Conservation (phyloP, 1,284 basidiomycete genomes). For the Trichosporon ovoides region DNA sequence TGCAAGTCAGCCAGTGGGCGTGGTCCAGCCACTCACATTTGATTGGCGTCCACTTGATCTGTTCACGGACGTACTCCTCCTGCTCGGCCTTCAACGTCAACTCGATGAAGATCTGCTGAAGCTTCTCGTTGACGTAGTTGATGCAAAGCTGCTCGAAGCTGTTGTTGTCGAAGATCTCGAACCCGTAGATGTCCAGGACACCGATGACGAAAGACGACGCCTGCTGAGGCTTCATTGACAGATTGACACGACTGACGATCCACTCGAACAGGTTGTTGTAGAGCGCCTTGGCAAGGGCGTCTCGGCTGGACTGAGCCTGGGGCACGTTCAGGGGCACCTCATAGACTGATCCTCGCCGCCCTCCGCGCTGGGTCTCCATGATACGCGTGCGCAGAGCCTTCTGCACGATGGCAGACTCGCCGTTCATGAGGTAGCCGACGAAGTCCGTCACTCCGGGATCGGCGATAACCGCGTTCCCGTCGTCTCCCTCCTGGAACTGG, state of each 20-base stretch:
- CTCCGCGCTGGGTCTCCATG: constrained; percentile 89
- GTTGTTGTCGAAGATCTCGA: constrained; percentile 98
- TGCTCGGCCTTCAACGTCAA: constrained; percentile 98
- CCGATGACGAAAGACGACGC: constrained; percentile 82
- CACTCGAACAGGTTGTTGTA: constrained; percentile 99
- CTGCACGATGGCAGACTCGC: constrained; percentile 68
- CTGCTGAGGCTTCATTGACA: constrained; percentile 85
- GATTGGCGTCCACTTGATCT: constrained; percentile 99
- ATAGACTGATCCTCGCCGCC: constrained; percentile 81
- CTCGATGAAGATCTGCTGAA: constrained; percentile 99
- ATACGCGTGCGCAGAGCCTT: constrained; percentile 81
- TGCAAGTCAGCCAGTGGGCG: constrained; percentile 11
- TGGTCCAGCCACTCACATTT: constrained; percentile 55
- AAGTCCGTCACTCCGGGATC: constrained; percentile 93
- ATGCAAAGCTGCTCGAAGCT: constrained; percentile 99
- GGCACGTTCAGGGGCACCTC: constrained; percentile 93
- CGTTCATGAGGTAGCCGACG: constrained; percentile 89
- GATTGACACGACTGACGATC: constrained; percentile 95
- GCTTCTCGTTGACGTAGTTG: constrained; percentile 99
- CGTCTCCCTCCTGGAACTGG: constrained; percentile 79
- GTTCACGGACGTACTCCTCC: constrained; percentile 96
- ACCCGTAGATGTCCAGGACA: constrained; percentile 93
- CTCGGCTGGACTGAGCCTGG: constrained; percentile 80
- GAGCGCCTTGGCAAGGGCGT: constrained; percentile 91
- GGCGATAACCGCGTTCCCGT: constrained; percentile 75